Percentiles rank a stretch among this genome's conserved stretches.
phyloP scores from a whole-genome alignment of 208 protist genomes.

The Wallacemonas sp. region DNA sequence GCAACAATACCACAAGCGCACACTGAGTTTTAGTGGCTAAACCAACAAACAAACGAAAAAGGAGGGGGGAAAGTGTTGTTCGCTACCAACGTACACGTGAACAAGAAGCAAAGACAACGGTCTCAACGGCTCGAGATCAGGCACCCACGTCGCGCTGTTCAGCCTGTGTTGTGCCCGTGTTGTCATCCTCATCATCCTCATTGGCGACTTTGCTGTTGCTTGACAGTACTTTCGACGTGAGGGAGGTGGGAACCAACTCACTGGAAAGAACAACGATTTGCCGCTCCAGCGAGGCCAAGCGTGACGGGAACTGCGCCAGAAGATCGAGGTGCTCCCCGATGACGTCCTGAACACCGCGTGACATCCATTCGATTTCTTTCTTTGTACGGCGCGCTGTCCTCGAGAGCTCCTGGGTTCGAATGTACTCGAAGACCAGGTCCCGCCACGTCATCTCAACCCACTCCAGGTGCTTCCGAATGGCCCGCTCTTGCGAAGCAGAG shows the following conservation, averaged over 20 bases:
- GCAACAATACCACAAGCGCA: too few species aligned
- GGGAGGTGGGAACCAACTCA: not conserved
- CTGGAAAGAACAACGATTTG: slow-evolving; percentile 22
- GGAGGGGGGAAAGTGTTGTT: too few species aligned
- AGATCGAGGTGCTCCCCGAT: slow-evolving; percentile 31
- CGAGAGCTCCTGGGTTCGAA: slow-evolving; percentile 9
- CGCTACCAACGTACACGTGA: too few species aligned
- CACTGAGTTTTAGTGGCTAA: too few species aligned
- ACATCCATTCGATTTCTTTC: slow-evolving; percentile 28
- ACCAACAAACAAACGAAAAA: too few species aligned
- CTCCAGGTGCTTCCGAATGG: not conserved
- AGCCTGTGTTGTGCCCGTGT: not conserved
- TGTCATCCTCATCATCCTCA: slow-evolving; percentile 10
- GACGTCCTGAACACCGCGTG: slow-evolving; percentile 29
- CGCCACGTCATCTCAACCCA: slow-evolving; percentile 13
- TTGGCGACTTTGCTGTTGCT: slow-evolving; percentile 11
- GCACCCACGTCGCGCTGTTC: too few species aligned
- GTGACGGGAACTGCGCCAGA: slow-evolving; percentile 27
- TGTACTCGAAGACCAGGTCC: slow-evolving; percentile 6
- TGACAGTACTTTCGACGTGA: not conserved
- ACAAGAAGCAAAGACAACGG: too few species aligned
- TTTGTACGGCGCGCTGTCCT: slow-evolving; percentile 16
- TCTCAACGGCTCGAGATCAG: too few species aligned
- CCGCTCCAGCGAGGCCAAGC: slow-evolving; percentile 30
- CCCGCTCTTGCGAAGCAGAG: not conserved